phyloP scores from a whole-genome alignment of 2,329 filamentous ascomycete species.

The Pseudogymnoascus sp. region DNA sequence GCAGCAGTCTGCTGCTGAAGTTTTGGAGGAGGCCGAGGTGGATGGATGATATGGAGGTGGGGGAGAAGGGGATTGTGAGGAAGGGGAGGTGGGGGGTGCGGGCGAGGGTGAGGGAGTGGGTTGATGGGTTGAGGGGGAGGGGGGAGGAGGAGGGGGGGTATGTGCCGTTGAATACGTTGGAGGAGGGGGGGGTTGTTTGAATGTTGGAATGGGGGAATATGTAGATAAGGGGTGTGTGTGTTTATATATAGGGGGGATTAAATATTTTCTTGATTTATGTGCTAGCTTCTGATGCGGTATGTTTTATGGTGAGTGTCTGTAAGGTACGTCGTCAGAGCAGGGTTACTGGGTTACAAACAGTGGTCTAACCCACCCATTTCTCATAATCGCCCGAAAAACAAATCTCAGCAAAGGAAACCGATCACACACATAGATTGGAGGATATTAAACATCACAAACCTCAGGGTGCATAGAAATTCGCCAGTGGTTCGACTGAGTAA shows the following conservation, averaged over 20 bases:
- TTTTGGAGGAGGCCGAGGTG: conserved; percentile 77
- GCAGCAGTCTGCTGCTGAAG: conserved; percentile 73
- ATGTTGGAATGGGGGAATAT: neutral
- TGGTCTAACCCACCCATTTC: too few relatives aligned
- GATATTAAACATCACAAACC: too few relatives aligned
- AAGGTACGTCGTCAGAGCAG: too few relatives aligned
- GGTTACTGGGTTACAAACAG: too few relatives aligned
- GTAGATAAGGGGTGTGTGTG: neutral
- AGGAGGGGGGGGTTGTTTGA: conserved; percentile 12
- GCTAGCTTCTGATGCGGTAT: too few relatives aligned
- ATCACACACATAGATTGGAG: too few relatives aligned
- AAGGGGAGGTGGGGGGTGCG: conserved; percentile 30
- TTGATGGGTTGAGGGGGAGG: conserved; percentile 29
- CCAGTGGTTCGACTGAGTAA: too few relatives aligned
- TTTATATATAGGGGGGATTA: neutral
- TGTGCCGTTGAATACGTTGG: conserved; percentile 41
- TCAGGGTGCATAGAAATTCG: too few relatives aligned
- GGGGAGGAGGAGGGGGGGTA: conserved; percentile 46
- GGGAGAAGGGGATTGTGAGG: conserved; percentile 41
- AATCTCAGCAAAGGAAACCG: too few relatives aligned
- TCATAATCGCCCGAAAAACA: too few relatives aligned
- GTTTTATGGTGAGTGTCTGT: too few relatives aligned
- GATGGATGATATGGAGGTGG: conserved; percentile 69
- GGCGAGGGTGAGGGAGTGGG: conserved; percentile 35
- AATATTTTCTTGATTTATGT: neutral